phyloP scores from a whole-genome alignment of 257 asterid genomes.

The Solanum sitiens region DNA sequence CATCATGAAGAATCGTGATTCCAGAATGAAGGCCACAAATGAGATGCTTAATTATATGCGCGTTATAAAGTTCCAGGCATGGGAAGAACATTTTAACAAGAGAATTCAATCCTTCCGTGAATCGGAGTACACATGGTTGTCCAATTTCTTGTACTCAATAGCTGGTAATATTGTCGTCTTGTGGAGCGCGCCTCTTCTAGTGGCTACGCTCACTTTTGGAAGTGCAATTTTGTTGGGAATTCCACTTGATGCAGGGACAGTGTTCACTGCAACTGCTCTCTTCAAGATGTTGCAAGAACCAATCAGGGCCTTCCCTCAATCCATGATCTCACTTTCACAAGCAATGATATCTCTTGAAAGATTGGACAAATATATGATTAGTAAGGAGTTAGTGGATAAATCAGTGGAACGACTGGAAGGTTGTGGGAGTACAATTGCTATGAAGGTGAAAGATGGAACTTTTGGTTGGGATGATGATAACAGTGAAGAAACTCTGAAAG shows the following conservation, averaged over 20 bases:
- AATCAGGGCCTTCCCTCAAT: conserved; percentile 75
- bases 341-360: conserved; percentile 78
- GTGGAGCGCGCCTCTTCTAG: conserved; percentile 75
- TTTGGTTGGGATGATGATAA: conserved; percentile 88
- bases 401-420: conserved; percentile 65
- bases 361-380: conserved; percentile 68
- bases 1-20: conserved; percentile 73
- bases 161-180: conserved; percentile 53
- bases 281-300: conserved; percentile 86
- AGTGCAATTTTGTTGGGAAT: conserved; percentile 50
- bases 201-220: conserved; percentile 66
- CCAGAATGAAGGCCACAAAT: conserved; percentile 79
- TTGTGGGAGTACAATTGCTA: conserved; percentile 47
- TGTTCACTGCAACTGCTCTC: conserved; percentile 72
- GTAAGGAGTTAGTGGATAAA: conserved; percentile 55
- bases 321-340: conserved; percentile 90
- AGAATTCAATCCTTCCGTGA: conserved; percentile 64
- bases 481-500: conserved; percentile 40
- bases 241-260: conserved; percentile 64
- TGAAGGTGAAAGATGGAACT: conserved; percentile 51
- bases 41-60: conserved; percentile 95
- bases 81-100: conserved; percentile 89
- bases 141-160: conserved; percentile 56
- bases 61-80: conserved; percentile 89
- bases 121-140: conserved; percentile 59